Base-by-base conservation (phyloP, 192 early-diverging fungal genomes). In the Dimargaris cristalligena region DNA sequence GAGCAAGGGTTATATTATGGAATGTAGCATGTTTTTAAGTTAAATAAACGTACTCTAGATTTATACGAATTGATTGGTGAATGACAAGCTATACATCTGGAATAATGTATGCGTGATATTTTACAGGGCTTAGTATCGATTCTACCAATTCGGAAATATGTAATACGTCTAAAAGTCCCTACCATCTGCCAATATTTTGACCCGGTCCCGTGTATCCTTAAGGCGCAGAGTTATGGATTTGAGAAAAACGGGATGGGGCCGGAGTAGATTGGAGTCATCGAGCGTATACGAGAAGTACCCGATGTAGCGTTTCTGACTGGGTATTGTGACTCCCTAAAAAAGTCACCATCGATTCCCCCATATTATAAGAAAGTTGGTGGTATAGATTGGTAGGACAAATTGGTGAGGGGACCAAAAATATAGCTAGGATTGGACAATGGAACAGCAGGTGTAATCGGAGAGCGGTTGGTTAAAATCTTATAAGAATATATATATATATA, bases 281-380 rank as follows among this genome's bases (percentile, higher is more conserved):
- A 77, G 23, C 52, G 63, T 60, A 10, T 66, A 33, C 23, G 71
- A 65, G 44, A 71, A 82, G 59, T 82, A 82, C 3, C 58, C 48
- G 29, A 82, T 64, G 59, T 78, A 82, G 28, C 80, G 72, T 11
- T 65, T 34, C 52, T 82, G 80, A 44, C 76, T 76, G 20, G 80
- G 74, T 32, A 82, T 74, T 20, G 80, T 82, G 32, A 82, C 59
- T 13, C 79, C 79, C 62, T 76, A 26, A 26, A 23, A 20, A 26
- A 4, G n/a, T 30, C 33, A 20, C 28, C 4, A 18, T 4, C 52
- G 33, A 28, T 2, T 18, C 52, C 20, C 33, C 32, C 28, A 22
- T 46, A 46, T 46, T 22, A 10, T 16, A 16, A 22, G 23, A 22
- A 22, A 11, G 1, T 46, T 46, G 45, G 45, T 22, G 41, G 1